These are phyloP conservation scores for Clarireedia sp. DNA, from an alignment of 2,329 filamentous ascomycete species.

Conservation along the genomic window DNA sequence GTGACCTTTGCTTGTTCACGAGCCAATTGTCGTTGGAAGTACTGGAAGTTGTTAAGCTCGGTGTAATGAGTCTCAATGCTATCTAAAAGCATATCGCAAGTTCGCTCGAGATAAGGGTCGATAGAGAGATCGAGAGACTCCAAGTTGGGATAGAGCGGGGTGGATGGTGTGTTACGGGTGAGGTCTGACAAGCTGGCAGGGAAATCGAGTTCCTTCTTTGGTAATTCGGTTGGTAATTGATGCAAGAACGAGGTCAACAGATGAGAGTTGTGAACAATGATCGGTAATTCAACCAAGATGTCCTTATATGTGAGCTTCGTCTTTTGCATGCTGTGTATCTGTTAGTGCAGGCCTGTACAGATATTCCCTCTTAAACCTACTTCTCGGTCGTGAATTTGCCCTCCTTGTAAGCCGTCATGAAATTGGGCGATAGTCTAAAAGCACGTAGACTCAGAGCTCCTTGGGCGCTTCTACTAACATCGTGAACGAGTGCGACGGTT, in stretches of 20 bases:
- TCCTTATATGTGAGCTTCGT: conserved; percentile 89
- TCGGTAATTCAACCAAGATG: conserved; percentile 82
- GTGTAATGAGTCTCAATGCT: conserved; percentile 97
- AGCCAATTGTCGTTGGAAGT: conserved; percentile 87
- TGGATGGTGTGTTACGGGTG: conserved; percentile 51
- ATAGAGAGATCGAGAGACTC: conserved; percentile 83
- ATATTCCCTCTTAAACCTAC: conserved; percentile 42
- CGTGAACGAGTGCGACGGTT: conserved; percentile 85
- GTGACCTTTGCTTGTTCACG: conserved; percentile 96
- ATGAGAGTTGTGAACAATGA: conserved; percentile 92
- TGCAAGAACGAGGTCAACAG: conserved; percentile 92
- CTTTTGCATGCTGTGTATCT: conserved; percentile 68
- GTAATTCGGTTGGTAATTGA: conserved; percentile 67
- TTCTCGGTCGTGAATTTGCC: conserved; percentile 91
- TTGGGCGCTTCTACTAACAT: conserved; percentile 90
- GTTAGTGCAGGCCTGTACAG: conserved; percentile 9
- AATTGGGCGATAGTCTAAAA: conserved; percentile 78
- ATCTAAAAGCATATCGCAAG: conserved; percentile 89
- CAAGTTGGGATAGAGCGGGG: conserved; percentile 76
- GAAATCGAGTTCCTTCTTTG: conserved; percentile 61
- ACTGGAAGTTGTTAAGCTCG: conserved; percentile 98
- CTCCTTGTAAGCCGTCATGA: conserved; percentile 92
- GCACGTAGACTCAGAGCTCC: conserved; percentile 83
- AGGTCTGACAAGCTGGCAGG: conserved; percentile 75
- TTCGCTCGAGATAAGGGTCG: conserved; percentile 97